Base-by-base conservation (phyloP, 2,329 filamentous ascomycete genomes). In the Microdochium bolleyi region DNA sequence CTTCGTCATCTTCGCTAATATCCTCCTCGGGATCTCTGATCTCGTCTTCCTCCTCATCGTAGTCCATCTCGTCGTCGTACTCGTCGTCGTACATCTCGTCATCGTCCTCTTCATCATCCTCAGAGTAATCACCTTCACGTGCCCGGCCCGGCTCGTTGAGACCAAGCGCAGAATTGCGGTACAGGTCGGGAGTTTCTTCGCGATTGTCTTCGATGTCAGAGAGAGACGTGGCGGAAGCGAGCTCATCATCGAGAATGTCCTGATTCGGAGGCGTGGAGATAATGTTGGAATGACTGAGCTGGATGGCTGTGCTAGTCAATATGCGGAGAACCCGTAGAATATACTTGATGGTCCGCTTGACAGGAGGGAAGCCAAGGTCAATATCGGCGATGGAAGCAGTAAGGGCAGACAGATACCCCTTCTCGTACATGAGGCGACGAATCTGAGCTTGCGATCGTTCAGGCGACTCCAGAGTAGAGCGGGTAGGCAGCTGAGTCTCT, bases 381-480 rank as follows among this genome's bases (percentile, higher is more conserved):
- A 99, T 87, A 62, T 99, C 95, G 19, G 94, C 90, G 61, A 99
- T 92, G 1, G 95, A 95, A 13, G 85, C 83, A 2, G 94, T 97
- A 54, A 99, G 73, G 49, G 92, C 88, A 24, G 88, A 82, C 56
- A 97, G 85, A 66, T 94, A 96, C 53, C 95, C 91, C 73, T 97
- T 99, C 71, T 99, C 94, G 62, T 95, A 97, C 94, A 99, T 99
- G 55, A 96, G 84, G 59, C 91, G 89, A 32, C 89, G 87, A 60
- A 99, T 80, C 64, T 96, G 91, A 61, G 87, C 85, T 57, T 92
- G 87, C 8, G 91, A 92, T 46, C 77, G 74, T 24, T 68, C 65
- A 48, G 73, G 63, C 3, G 66, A 58, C 9, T 67, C 67, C 19
- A 67, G 64, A 14, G 61, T 53, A 27, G 61, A 58, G 55, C 67